Conservation (phyloP, 2,329 filamentous ascomycete genomes). For the Pestalotiopsis sp. region DNA sequence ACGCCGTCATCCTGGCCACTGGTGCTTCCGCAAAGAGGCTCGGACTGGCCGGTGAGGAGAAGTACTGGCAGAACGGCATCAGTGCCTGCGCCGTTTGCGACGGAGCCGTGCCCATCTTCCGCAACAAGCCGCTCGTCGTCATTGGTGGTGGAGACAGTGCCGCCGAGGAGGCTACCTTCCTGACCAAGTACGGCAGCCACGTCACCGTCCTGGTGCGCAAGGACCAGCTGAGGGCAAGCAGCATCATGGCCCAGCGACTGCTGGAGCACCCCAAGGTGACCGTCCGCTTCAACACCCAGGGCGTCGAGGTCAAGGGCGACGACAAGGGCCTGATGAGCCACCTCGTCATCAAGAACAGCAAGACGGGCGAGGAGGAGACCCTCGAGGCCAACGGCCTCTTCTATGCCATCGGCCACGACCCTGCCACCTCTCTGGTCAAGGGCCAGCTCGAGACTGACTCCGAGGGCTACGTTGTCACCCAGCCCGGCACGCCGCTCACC, state of each 20-base stretch:
- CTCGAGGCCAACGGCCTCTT: slow-evolving; percentile 91
- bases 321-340: slow-evolving; percentile 86
- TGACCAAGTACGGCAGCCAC: slow-evolving; percentile 96
- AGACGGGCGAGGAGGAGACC: slow-evolving; percentile 77
- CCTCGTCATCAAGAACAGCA: slow-evolving; percentile 79
- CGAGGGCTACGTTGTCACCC: slow-evolving; percentile 89
- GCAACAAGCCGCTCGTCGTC: slow-evolving; percentile 92
- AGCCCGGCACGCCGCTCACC: slow-evolving; percentile 85
- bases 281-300: slow-evolving; percentile 82
- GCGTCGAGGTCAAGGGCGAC: slow-evolving; percentile 83
- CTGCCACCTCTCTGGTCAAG: slow-evolving; percentile 88
- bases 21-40: slow-evolving; percentile 89
- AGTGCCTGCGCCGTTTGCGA: slow-evolving; percentile 97
- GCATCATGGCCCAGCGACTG: slow-evolving; percentile 88
- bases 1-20: slow-evolving; percentile 91
- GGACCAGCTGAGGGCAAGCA: slow-evolving; percentile 84
- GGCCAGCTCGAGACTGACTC: slow-evolving; percentile 85
- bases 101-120: slow-evolving; percentile 94
- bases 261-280: slow-evolving; percentile 86
- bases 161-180: slow-evolving; percentile 94
- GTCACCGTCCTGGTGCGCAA: slow-evolving; percentile 91
- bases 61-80: slow-evolving; percentile 97
- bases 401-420: slow-evolving; percentile 96
- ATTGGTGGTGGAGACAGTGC: slow-evolving; percentile 97
- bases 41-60: slow-evolving; percentile 83